Conservation (phyloP, 176 grass and related monocot species). For the Typha latifolia region DNA sequence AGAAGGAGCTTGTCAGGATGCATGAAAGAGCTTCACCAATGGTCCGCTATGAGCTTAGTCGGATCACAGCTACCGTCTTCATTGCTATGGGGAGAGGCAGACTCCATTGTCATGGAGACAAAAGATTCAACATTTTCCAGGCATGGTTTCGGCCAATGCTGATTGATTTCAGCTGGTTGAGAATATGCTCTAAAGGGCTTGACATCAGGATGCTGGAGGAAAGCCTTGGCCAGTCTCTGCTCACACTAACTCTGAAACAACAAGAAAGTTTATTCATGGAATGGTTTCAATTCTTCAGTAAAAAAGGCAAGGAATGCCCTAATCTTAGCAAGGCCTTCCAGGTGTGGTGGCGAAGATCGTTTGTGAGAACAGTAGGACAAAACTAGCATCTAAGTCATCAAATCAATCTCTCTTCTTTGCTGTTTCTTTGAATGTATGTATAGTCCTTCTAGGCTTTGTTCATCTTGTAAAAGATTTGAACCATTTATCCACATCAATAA, state of each 20-base stretch:
- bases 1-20: constrained; percentile 41
- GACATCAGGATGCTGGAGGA: constrained; percentile 57
- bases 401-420: not conserved
- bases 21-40: constrained; percentile 51
- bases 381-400: constrained; percentile 16
- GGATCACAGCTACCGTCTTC: constrained; percentile 64
- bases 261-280: constrained; percentile 70
- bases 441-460: not conserved
- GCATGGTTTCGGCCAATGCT: constrained; percentile 85
- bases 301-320: constrained; percentile 63
- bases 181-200: constrained; percentile 64
- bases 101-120: constrained; percentile 45
- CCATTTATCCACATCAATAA: too few relatives aligned
- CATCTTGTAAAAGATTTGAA: not conserved
- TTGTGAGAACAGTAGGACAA: constrained; percentile 34
- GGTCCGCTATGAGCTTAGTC: constrained; percentile 62
- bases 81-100: constrained; percentile 61
- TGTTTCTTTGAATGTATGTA: not conserved
- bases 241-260: constrained; percentile 63
- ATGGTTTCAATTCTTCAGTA: constrained; percentile 64
- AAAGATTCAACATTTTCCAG: constrained; percentile 36
- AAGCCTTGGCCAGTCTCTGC: constrained; percentile 57
- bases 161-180: constrained; percentile 71
- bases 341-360: constrained; percentile 90
- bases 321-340: constrained; percentile 80